A percentile compares a stretch with the other conserved stretches of the same genome.
Conservation (phyloP, 495 filamentous ascomycete genomes). For the Melanomma pulvis-pyrius region DNA sequence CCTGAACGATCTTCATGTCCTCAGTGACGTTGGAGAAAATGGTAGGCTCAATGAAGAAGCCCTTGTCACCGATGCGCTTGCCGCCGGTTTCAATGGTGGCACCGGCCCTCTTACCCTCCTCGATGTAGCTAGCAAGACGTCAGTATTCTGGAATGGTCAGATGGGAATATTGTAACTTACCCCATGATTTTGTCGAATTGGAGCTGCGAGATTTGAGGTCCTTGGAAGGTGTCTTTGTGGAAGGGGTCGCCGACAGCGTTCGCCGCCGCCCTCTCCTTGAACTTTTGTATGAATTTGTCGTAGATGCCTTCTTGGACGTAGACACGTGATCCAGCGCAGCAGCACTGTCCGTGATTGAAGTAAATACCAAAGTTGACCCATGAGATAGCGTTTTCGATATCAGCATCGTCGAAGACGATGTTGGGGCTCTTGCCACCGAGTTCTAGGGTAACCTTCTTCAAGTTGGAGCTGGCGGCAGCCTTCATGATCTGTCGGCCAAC, state of each 20-base stretch:
- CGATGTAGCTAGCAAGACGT: slow-evolving; percentile 67
- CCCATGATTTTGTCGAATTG: slow-evolving; percentile 98
- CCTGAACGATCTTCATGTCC: slow-evolving; percentile 98
- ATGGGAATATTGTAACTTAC: slow-evolving; percentile 40
- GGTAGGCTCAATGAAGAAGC: slow-evolving; percentile 97
- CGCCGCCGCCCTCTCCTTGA: slow-evolving; percentile 79
- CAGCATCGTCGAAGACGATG: slow-evolving; percentile 94
- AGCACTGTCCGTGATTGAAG: slow-evolving; percentile 99
- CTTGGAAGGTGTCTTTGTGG: slow-evolving; percentile 86
- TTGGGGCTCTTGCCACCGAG: slow-evolving; percentile 98
- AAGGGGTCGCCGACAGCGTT: slow-evolving; percentile 96
- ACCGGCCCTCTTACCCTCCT: slow-evolving; percentile 83
- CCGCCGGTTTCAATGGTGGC: slow-evolving; percentile 86
- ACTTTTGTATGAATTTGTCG: slow-evolving; percentile 86
- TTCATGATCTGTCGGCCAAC: slow-evolving; percentile 94
- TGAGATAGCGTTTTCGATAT: slow-evolving; percentile 93
- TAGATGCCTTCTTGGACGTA: slow-evolving; percentile 96
- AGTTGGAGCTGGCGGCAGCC: slow-evolving; percentile 88
- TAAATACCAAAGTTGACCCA: slow-evolving; percentile 99
- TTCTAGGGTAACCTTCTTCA: slow-evolving; percentile 99
- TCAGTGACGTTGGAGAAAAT: slow-evolving; percentile 88
- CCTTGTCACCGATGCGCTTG: slow-evolving; percentile 82
- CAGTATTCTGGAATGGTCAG: background rate
- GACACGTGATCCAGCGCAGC: slow-evolving; percentile 93
- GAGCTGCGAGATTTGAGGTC: slow-evolving; percentile 90